Evolutionary conservation across 2,329 filamentous ascomycete genomes (phyloP).

Genomic region (Colletotrichum chlorophyti): DNA sequence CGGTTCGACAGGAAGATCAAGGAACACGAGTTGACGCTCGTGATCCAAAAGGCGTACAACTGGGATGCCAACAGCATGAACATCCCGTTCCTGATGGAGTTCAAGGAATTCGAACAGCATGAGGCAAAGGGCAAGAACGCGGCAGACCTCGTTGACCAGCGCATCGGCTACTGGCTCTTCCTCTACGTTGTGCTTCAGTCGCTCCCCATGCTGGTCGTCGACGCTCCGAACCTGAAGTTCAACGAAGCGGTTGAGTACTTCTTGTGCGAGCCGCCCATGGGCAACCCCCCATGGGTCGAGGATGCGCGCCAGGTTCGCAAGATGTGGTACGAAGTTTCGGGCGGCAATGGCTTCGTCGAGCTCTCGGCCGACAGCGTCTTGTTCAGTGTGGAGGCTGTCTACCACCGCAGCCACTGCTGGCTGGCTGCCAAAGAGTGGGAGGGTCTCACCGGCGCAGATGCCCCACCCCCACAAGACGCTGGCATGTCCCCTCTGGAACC

Average conservation of each 20-base stretch:
- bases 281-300: constrained; percentile 75
- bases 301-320: constrained; percentile 69
- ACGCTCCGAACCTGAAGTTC: constrained; percentile 73
- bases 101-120: constrained; percentile 74
- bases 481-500: constrained; percentile 47
- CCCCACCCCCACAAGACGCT: constrained; percentile 37
- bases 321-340: constrained; percentile 79
- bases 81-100: constrained; percentile 72
- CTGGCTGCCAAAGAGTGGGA: constrained; percentile 59
- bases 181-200: constrained; percentile 80
- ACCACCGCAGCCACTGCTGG: constrained; percentile 65
- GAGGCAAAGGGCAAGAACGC: constrained; percentile 69
- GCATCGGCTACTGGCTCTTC: constrained; percentile 83
- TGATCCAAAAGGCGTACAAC: constrained; percentile 85
- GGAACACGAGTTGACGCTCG: constrained; percentile 76
- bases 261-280: constrained; percentile 76
- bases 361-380: constrained; percentile 66
- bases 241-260: constrained; percentile 83
- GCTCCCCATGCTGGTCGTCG: constrained; percentile 78
- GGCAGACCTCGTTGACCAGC: constrained; percentile 73
- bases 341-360: constrained; percentile 61
- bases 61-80: constrained; percentile 67
- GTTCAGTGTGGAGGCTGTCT: constrained; percentile 67
- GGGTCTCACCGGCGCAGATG: constrained; percentile 38
- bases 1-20: constrained; percentile 78